Evolutionary conservation across 108 stramenopile species (phyloP), one percentile per base, ranked within the genome.

Genomic region (Nitzschia sp.): DNA sequence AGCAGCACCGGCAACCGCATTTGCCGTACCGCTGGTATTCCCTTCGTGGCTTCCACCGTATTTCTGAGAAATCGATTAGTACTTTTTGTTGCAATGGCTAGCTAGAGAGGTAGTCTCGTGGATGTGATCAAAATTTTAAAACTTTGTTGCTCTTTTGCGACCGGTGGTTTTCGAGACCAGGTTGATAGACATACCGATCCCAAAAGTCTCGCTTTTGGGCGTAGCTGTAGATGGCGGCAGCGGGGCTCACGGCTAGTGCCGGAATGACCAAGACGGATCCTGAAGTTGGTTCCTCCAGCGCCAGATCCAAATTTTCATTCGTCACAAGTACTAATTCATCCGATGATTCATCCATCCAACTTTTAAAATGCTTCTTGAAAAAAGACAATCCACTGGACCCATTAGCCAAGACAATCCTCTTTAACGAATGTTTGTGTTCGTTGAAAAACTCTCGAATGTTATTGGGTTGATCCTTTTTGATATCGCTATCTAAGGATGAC

Each of bases 401-500:
- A 77, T 91, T 94, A 53, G 88, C 88, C 47, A 94, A 70, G 0
- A 89, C 83, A 55, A 94, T 91, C 2, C 87, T 75, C 69, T 74
- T 80, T 25, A 91, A 78, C 26, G 57, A 56, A 27, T 33, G 42
- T 17, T 45, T 54, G 57, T 83, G 73, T 33, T 70, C 54, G 33
- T 82, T 42, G 59, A 80, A 83, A 71, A 94, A 89, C 36, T 64
- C 81, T 51, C 69, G 61, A n/a, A 94, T 86, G 19, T 81, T 74
- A 66, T 94, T 94, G 48, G 86, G 72, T 19, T 57, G 47, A 48
- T 86, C 90, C 8, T 81, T 29, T 48, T 68, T 23, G 17, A 94
- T 94, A 61, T 86, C 81, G 11, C 55, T 29, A 62, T 94, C 93
- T 55, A 93, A 70, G 15, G 57, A 71, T 5, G 17, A 8, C 0